Conservation (phyloP, 495 filamentous ascomycete genomes). For the Aspergillus hancockii region DNA sequence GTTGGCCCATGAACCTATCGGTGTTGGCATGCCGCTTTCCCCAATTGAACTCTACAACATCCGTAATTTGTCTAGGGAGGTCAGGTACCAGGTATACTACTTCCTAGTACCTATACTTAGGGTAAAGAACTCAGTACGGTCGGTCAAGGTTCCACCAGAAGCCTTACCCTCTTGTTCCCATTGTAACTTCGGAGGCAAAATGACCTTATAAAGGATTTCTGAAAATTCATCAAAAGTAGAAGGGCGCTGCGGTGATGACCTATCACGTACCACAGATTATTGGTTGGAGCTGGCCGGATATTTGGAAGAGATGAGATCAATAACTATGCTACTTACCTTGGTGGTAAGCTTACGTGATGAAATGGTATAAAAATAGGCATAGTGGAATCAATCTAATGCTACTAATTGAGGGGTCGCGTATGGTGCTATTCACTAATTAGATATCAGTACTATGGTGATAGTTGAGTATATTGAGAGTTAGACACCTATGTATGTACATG, state of each 20-base stretch:
- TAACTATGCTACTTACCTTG: background rate
- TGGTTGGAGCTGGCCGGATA: background rate
- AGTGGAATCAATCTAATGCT: background rate
- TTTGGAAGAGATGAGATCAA: background rate
- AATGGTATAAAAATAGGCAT: background rate
- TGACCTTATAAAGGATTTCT: background rate
- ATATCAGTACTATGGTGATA: no score
- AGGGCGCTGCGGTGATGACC: background rate
- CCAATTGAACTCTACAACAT: background rate
- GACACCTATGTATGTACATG: no score
- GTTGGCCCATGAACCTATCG: background rate
- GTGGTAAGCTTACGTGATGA: background rate
- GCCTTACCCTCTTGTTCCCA: background rate
- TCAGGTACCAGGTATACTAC: background rate
- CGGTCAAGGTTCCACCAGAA: background rate
- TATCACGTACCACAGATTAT: background rate
- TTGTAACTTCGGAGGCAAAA: background rate
- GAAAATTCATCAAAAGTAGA: no score
- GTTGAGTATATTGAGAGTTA: background rate
- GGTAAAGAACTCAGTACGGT: background rate
- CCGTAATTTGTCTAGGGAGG: background rate
- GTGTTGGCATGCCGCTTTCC: background rate
- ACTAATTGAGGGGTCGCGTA: background rate
- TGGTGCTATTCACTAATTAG: no score
- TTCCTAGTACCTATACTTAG: no score